Evolutionary conservation across 2,329 filamentous ascomycete species (phyloP), one percentile per base, ranked within the genome.

Genomic region (Epichloe sibirici): DNA sequence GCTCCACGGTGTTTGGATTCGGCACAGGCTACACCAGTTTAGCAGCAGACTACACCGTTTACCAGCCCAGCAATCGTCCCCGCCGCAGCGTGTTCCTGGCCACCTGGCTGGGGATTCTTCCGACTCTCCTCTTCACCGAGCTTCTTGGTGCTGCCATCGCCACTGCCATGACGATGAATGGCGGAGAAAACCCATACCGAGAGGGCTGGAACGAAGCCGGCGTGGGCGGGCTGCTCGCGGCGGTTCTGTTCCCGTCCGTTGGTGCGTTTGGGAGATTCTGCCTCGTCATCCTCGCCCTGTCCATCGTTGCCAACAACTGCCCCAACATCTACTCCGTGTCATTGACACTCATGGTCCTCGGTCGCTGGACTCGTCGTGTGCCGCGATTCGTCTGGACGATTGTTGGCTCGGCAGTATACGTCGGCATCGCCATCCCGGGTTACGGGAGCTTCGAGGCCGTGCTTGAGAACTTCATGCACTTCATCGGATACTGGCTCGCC

Each of bases 11-110:
- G 5, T 90, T 79, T 61, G 85, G 85, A 11, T 89, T 87, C 61
- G 83, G 81, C 0, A 88, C 85, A 13, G 44, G 44, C 12, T 45
- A 45, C 25, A 45, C 44, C 15, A 45, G 76, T 9, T 85, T 82
- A 57, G 83, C 85, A 0, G 81, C 84, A 23, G 86, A 89, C 62
- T 89, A 88, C 68, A 87, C 83, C 12, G 83, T 87, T 39, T 89
- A 89, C 65, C 84, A 88, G 60, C 84, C 85, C 0, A 68, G 71
- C 1, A 72, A 68, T 31, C 77, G 79, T 48, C 75, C 75, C 45
- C 74, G 79, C 40, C 66, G 64, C 35, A 79, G 79, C 52, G 71
- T 88, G 53, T 90, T 89, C 68, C 59, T 77, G 56, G 81, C 78
- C 65, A 85, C 84, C 35, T 88, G 81, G 68, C 64, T 72, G 31